Base-by-base conservation (phyloP, 345 rosid species). In the Salix viminalis region DNA sequence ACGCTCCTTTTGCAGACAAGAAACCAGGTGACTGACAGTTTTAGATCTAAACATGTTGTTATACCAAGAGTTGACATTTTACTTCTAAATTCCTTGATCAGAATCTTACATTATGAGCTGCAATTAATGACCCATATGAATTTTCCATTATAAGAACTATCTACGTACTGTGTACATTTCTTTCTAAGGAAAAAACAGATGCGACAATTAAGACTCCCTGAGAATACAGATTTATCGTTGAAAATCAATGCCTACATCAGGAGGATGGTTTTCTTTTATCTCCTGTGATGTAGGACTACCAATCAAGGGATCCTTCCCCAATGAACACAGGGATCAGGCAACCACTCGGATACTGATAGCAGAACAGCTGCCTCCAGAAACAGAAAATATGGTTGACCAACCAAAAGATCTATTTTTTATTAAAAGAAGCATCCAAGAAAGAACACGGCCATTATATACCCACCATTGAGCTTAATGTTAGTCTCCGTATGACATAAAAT, bases 371-470 rank as follows among this genome's bases (percentile, higher is more conserved):
- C 56, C 67, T 32, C 46, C 41, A 44, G 32, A n/a, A 70, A 67
- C 58, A 18, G 24, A 77, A 65, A 67, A 69, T 41, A 65, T 14
- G 54, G 80, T 74, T 83, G 85, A 81, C 80, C 28, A 68, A 74
- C 78, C 78, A 76, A 77, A 48, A 41, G 66, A 68, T 46, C 37
- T 56, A 61, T 23, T 70, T 74, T 73, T 50, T 36, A 28, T 69
- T 79, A 67, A 69, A 71, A 61, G 54, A 80, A 76, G 56, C 73
- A 79, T 79, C 79, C 39, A 52, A 65, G 67, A 72, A 37, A 76
- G 76, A 73, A 69, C 65, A 77, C 72, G 67, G 50, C 44, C 37
- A 58, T 69, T 37, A 54, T 8, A 67, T 67, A 71, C 60, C 67
- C 26, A 71, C 37, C n/a, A 28, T 41, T 74, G 67, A 70, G 32